phyloP scores from a whole-genome alignment of 208 protist species.

The Crithidia acanthocephali region DNA sequence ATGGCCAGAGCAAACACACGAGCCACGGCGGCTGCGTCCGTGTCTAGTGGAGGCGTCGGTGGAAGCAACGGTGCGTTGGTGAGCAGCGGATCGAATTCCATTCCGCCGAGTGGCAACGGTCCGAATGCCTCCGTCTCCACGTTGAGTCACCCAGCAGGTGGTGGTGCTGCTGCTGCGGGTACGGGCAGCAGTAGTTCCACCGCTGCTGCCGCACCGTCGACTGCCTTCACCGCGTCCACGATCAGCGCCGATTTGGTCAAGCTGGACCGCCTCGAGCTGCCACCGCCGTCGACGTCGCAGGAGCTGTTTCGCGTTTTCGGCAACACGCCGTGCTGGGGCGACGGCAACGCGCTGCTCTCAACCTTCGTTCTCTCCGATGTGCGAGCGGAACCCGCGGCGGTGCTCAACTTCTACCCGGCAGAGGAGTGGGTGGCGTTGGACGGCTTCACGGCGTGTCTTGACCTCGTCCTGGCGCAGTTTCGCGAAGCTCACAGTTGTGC shows the following conservation, averaged over 20 bases:
- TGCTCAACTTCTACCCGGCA: slow-evolving; percentile 67
- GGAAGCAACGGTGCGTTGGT: too few species aligned
- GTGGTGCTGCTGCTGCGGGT: not conserved
- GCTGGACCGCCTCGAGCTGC: slow-evolving; percentile 28
- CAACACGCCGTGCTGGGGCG: slow-evolving; percentile 31
- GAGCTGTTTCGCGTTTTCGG: slow-evolving; percentile 24
- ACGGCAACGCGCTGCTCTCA: slow-evolving; percentile 20
- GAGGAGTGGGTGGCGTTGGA: slow-evolving; percentile 79
- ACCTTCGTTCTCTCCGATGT: slow-evolving; percentile 69
- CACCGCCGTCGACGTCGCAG: slow-evolving; percentile 4
- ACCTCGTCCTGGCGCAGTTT: slow-evolving; percentile 81
- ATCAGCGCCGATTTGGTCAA: slow-evolving; percentile 12
- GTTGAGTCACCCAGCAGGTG: not conserved
- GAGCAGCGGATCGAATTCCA: too few species aligned
- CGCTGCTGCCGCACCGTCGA: too few species aligned
- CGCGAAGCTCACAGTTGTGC: slow-evolving; percentile 36
- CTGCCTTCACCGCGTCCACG: not conserved
- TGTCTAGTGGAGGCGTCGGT: not conserved
- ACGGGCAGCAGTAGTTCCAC: not conserved
- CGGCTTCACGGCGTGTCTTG: slow-evolving; percentile 75
- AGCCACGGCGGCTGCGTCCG: not conserved
- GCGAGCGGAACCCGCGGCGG: slow-evolving; percentile 62
- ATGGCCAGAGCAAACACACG: not conserved
- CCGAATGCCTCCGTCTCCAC: too few species aligned
- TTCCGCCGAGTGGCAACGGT: too few species aligned